Base-by-base conservation (phyloP, 192 early-diverging fungal species). In the Helicostylum pulchrum region DNA sequence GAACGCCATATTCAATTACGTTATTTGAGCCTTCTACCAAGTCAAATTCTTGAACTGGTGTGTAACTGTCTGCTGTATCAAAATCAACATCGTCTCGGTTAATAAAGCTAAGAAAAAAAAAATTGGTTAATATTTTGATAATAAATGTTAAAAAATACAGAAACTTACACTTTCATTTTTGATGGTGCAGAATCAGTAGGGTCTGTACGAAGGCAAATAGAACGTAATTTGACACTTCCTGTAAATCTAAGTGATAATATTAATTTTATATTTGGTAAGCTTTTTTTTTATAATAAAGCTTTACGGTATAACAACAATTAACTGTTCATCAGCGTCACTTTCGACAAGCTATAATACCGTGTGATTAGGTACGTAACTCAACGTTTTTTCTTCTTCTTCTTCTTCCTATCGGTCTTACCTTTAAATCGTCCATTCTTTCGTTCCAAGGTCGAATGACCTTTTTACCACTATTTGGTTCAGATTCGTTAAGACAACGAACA, bases 81-180 rank as follows among this genome's bases (percentile, higher is more conserved):
- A 99, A 99, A 75, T 99, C 95, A 58, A 99, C 62, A 68, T 92
- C 88, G 15, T 94, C 92, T 12, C 83, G 74, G 80, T 99, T 99
- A 57, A 93, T 85, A 70, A 89, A 94, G 17, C 90, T 92, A 67
- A 44, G 44, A 15, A 53, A 51, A 23, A n/a, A 15, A 46, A 11
- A 17, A 12, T 12, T 39, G 9, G 5, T 39, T 39, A 26, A 0
- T 39, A 39, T 9, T 39, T 39, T 39, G 36, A 39, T 12, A 15
- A 48, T 48, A 48, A 9, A 48, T 48, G 46, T 19, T 12, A 14
- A 48, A 8, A 14, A 21, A 63, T 19, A 64, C 36, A 15, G 26
- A 17, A 8, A 50, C 26, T 66, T 83, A 95, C 84, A 87, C 92
- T 58, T 92, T 90, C 75, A 98, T 73, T 32, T 77, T 66, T 17